A percentile compares a stretch with the other conserved stretches of the same genome.
These are phyloP conservation scores for Ramaria sp. DNA, from an alignment of 768 basidiomycete genomes.

Conservation along the genomic window DNA sequence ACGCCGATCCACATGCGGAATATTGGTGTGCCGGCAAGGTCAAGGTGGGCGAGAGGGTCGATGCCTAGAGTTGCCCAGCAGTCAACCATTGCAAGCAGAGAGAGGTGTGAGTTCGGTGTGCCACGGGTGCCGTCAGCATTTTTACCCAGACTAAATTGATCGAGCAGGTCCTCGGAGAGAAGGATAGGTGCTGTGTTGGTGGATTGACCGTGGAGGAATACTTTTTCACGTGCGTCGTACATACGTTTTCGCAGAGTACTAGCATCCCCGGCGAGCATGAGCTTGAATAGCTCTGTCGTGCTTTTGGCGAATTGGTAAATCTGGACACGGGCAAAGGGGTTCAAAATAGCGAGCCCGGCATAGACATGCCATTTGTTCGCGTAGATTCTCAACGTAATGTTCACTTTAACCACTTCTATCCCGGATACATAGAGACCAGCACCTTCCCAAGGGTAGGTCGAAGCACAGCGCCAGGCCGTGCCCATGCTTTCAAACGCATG, in stretches of 20 bases:
- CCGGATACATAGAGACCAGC: slow-evolving; percentile 90
- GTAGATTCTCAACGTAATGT: slow-evolving; percentile 93
- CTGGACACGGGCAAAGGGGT: slow-evolving; percentile 79
- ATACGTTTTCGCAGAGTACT: slow-evolving; percentile 57
- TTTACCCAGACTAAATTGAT: slow-evolving; percentile 77
- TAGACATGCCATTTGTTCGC: slow-evolving; percentile 99
- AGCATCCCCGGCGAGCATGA: slow-evolving; percentile 67
- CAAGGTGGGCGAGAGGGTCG: slow-evolving; percentile 83
- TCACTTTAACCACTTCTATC: slow-evolving; percentile 96
- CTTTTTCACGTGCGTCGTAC: slow-evolving; percentile 58
- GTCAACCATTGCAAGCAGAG: slow-evolving; percentile 96
- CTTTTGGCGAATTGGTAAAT: slow-evolving; percentile 87
- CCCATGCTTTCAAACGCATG: slow-evolving; percentile 68
- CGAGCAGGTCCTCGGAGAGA: slow-evolving; percentile 73
- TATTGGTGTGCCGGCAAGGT: slow-evolving; percentile 89
- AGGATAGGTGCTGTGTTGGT: slow-evolving; percentile 51
- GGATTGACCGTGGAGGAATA: slow-evolving; percentile 41
- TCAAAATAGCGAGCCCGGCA: slow-evolving; percentile 95
- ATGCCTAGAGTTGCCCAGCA: slow-evolving; percentile 87
- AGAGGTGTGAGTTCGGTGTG: slow-evolving; percentile 74
- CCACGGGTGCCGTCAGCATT: slow-evolving; percentile 15
- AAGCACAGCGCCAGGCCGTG: slow-evolving; percentile 78
- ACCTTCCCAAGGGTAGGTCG: slow-evolving; percentile 85
- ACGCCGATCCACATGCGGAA: slow-evolving; percentile 97
- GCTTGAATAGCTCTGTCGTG: slow-evolving; percentile 84